These are phyloP conservation scores for Actinomucor elegans DNA, from an alignment of 371 early-diverging fungal species.

Conservation along the genomic window DNA sequence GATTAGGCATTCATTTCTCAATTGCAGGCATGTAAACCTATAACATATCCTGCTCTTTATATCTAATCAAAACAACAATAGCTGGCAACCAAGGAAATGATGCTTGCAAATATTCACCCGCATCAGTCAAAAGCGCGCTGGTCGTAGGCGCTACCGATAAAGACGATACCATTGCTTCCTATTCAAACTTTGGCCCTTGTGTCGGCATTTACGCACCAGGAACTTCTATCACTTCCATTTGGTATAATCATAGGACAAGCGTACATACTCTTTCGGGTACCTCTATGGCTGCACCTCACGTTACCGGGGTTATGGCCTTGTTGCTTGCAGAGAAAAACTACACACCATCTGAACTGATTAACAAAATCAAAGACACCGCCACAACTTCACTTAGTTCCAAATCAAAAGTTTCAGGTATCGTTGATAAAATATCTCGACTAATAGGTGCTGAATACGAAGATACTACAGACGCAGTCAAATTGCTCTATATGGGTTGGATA, in stretches of 20 bases:
- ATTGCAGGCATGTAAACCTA: conserved; percentile 46
- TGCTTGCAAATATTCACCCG: conserved; percentile 87
- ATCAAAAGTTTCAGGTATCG: background rate
- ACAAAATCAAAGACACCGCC: background rate
- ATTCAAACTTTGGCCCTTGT: conserved; percentile 74
- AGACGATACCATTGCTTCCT: conserved; percentile 66
- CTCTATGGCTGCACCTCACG: conserved; percentile 72
- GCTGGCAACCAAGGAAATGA: conserved; percentile 62
- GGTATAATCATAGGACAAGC: conserved; percentile 34
- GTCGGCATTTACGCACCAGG: conserved; percentile 79
- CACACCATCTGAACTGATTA: conserved; percentile 24
- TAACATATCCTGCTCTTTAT: background rate
- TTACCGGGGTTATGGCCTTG: conserved; percentile 43
- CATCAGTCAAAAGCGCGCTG: conserved; percentile 71
- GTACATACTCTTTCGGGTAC: conserved; percentile 60
- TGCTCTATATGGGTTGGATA: conserved; percentile 6
- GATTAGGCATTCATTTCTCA: conserved; percentile 51
- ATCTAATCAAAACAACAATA: background rate
- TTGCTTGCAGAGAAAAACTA: conserved; percentile 30
- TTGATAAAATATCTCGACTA: background rate
- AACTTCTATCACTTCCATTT: conserved; percentile 68
- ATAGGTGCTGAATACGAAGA: background rate
- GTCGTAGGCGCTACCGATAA: conserved; percentile 84
- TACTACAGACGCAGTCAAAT: background rate
- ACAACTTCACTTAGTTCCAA: conserved; percentile 1